Evolutionary conservation across 139 green algal species (phyloP).

Genomic region (Diplosphaera chodatii): DNA sequence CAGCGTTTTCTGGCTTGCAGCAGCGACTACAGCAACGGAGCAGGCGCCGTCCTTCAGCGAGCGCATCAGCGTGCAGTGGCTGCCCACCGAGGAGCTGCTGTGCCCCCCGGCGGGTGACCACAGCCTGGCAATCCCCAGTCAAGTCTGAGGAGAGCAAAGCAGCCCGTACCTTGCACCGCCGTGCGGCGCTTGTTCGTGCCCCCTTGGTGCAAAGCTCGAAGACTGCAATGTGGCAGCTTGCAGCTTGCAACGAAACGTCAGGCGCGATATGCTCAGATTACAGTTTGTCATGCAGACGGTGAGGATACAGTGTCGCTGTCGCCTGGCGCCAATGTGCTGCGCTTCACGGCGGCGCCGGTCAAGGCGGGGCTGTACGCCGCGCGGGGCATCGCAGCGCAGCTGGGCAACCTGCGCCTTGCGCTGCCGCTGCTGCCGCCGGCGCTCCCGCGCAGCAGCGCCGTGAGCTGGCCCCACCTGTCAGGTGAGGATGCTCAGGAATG

Average conservation of each 20-base stretch:
- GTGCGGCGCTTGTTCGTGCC: too few relatives aligned
- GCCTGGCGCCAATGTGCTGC: constrained; percentile 30
- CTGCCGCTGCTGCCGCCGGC: constrained; percentile 1
- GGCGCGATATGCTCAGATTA: too few relatives aligned
- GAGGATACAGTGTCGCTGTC: constrained; percentile 17
- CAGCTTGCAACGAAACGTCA: too few relatives aligned
- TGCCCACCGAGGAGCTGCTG: constrained; percentile 39
- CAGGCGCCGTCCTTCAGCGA: constrained; percentile 6
- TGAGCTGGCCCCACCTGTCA: constrained; percentile 1
- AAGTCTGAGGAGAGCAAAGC: too few relatives aligned
- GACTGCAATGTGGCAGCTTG: not conserved
- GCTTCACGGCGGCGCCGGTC: constrained; percentile 33
- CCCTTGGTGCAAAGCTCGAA: too few relatives aligned
- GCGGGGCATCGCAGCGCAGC: constrained; percentile 16
- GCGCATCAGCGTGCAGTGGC: constrained; percentile 23
- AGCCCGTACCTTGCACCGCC: too few relatives aligned
- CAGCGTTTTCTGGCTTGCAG: not conserved
- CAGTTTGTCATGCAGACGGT: constrained; percentile 2
- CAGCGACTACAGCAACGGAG: not conserved
- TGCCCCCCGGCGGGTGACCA: not conserved
- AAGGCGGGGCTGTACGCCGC: constrained; percentile 44
- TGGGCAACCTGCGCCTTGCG: constrained; percentile 15
- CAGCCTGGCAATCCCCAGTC: too few relatives aligned
- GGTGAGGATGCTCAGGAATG: too few relatives aligned
- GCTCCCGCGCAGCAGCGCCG: not conserved